These are phyloP conservation scores for Aspergillus campestris DNA, from an alignment of 495 filamentous ascomycete genomes.

Conservation along the genomic window DNA sequence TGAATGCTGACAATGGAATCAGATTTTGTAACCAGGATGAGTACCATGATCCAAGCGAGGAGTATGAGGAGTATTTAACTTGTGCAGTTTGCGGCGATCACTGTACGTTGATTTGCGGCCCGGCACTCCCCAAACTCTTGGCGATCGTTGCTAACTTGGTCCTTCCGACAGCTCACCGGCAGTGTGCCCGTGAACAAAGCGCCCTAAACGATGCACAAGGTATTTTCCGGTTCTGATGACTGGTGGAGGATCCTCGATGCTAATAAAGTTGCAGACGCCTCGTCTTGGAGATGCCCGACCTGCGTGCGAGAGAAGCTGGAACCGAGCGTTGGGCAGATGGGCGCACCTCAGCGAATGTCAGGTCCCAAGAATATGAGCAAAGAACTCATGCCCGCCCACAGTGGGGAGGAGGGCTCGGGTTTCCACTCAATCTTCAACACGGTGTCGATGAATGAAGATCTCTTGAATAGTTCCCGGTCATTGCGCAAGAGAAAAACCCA, in stretches of 20 bases:
- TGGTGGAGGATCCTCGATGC: conserved; percentile 7
- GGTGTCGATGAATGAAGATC: conserved; percentile 68
- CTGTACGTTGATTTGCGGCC: conserved; percentile 52
- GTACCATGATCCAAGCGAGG: conserved; percentile 75
- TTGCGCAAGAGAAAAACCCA: conserved; percentile 78
- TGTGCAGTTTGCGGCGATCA: conserved; percentile 81
- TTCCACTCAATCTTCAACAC: conserved; percentile 79
- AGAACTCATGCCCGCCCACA: conserved; percentile 68
- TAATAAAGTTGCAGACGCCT: conserved; percentile 26
- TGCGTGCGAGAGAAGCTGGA: conserved; percentile 63
- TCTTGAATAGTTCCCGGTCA: conserved; percentile 76
- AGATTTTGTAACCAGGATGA: conserved; percentile 77
- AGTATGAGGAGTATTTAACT: conserved; percentile 78
- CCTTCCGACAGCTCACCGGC: conserved; percentile 61
- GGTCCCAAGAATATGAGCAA: conserved; percentile 51
- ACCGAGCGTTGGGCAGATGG: conserved; percentile 33
- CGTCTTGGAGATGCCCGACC: conserved; percentile 70
- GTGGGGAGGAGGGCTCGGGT: conserved; percentile 60
- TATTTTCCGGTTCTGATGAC: conserved; percentile 28
- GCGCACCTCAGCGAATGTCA: conserved; percentile 31
- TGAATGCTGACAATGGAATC: conserved; percentile 15
- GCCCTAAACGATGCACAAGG: conserved; percentile 62
- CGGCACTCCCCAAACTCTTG: conserved; percentile 20
- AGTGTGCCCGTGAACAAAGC: conserved; percentile 79
- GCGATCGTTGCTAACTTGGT: conserved; percentile 27